phyloP scores from a whole-genome alignment of 176 grass and related monocot genomes.

The Hsuehochloa calcarea region DNA sequence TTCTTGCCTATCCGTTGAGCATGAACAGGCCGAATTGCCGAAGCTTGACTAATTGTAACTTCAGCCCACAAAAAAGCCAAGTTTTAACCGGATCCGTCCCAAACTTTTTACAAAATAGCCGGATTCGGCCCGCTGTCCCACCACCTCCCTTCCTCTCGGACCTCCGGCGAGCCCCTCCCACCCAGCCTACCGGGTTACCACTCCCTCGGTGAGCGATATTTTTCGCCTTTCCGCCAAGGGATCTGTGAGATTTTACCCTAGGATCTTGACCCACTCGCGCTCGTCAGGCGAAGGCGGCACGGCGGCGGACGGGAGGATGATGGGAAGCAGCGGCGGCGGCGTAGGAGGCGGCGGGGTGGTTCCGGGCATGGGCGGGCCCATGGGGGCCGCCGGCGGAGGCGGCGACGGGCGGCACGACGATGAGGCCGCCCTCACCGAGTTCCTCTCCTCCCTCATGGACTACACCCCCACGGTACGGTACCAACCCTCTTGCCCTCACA shows the following conservation, averaged over 20 bases:
- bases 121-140: background rate
- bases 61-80: background rate
- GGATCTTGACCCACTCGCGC: background rate
- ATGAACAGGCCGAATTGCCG: background rate
- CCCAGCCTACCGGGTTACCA: background rate
- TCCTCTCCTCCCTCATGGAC: slow-evolving; percentile 95
- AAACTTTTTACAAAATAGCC: too few species aligned
- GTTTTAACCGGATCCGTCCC: background rate
- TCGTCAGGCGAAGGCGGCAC: background rate
- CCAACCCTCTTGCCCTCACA: background rate
- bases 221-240: background rate
- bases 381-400: slow-evolving; percentile 10
- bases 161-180: background rate
- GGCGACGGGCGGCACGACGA: slow-evolving; percentile 77
- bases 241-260: background rate
- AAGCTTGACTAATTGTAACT: too few species aligned
- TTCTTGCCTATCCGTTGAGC: too few species aligned
- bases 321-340: slow-evolving; percentile 35
- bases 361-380: slow-evolving; percentile 22
- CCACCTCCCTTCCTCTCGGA: background rate
- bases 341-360: slow-evolving; percentile 30
- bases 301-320: slow-evolving; percentile 39
- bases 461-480: slow-evolving; percentile 73
- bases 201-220: slow-evolving; percentile 1
- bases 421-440: slow-evolving; percentile 78